phyloP scores from a whole-genome alignment of 1,139 yeast species.

The Kodamaea fungicola region DNA sequence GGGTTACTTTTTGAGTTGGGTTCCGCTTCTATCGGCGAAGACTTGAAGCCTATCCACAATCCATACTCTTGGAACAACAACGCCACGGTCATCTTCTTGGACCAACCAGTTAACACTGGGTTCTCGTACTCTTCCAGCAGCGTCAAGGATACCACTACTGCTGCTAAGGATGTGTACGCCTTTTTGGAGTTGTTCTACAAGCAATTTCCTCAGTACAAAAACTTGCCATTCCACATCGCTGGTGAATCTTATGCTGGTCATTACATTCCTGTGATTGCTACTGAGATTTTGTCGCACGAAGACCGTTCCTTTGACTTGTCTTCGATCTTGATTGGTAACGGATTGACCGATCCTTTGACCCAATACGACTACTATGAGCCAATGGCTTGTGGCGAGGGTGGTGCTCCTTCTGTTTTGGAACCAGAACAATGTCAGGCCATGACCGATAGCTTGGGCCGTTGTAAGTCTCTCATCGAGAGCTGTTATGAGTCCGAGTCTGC shows the following conservation, averaged over 20 bases:
- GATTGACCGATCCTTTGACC: slow-evolving; percentile 86
- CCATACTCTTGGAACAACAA: slow-evolving; percentile 86
- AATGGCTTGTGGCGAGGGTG: slow-evolving; percentile 97
- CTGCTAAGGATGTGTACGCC: slow-evolving; percentile 91
- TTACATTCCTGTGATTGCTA: slow-evolving; percentile 90
- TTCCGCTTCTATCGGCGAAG: slow-evolving; percentile 67
- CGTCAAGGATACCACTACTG: slow-evolving; percentile 77
- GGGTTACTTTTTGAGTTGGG: slow-evolving; percentile 93
- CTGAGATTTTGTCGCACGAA: slow-evolving; percentile 73
- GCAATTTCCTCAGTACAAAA: slow-evolving; percentile 80
- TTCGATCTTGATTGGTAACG: slow-evolving; percentile 92
- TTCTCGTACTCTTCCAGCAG: slow-evolving; percentile 69
- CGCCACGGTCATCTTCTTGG: slow-evolving; percentile 87
- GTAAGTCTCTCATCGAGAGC: slow-evolving; percentile 71
- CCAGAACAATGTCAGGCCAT: slow-evolving; percentile 79
- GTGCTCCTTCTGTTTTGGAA: slow-evolving; percentile 73
- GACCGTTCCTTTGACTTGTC: slow-evolving; percentile 81
- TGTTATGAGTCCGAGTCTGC: slow-evolving; percentile 79
- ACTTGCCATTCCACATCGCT: slow-evolving; percentile 84
- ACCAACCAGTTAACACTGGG: slow-evolving; percentile 94
- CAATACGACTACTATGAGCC: slow-evolving; percentile 90
- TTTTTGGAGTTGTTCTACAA: slow-evolving; percentile 86
- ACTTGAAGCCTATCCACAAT: slow-evolving; percentile 69
- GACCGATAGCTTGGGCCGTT: slow-evolving; percentile 73
- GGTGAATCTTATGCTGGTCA: slow-evolving; percentile 99